A percentile compares a stretch with the other conserved stretches of the same genome.
These are phyloP conservation scores for Rhodomyrtus psidioides DNA, from an alignment of 441 rosid species.

Conservation along the genomic window DNA sequence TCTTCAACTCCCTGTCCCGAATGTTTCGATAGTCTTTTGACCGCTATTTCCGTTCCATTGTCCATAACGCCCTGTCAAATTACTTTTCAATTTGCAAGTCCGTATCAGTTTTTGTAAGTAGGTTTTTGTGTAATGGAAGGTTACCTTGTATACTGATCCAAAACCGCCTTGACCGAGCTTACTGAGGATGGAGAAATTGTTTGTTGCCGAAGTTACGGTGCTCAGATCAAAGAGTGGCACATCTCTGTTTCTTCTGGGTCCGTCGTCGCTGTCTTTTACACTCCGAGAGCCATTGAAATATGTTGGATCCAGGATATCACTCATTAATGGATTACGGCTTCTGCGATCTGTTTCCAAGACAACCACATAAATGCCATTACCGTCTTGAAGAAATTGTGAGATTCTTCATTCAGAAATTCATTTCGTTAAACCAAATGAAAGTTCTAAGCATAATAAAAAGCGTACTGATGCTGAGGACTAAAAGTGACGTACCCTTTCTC, in stretches of 20 bases:
- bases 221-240: slow-evolving; percentile 9
- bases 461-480: no score
- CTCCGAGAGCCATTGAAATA: neutral
- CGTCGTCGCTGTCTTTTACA: neutral
- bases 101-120: neutral
- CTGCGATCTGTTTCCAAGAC: neutral
- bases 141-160: slow-evolving; percentile 32
- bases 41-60: neutral
- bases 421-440: neutral
- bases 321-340: neutral
- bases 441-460: neutral
- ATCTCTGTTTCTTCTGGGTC: neutral
- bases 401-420: neutral
- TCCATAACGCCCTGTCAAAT: neutral
- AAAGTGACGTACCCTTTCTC: no score
- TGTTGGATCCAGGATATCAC: neutral
- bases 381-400: neutral
- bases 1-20: neutral
- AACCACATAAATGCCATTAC: neutral
- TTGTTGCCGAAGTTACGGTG: slow-evolving; percentile 15
- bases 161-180: slow-evolving; percentile 35
- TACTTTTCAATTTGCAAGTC: neutral
- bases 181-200: slow-evolving; percentile 18
- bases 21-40: neutral
- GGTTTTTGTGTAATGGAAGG: neutral